Conservation (phyloP, 192 early-diverging fungal genomes). For the Funneliformis mosseae region DNA sequence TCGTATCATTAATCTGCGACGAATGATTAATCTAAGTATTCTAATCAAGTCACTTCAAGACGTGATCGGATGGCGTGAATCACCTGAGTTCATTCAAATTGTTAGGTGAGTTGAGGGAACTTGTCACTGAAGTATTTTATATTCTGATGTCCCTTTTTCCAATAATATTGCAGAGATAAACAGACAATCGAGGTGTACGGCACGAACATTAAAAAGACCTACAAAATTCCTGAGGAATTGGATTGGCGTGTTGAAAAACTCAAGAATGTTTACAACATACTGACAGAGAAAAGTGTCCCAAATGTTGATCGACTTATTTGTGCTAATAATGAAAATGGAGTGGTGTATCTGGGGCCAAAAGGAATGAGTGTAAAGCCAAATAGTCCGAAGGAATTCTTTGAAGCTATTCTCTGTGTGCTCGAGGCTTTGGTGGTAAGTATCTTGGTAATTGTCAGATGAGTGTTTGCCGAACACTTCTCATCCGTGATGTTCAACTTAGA, state of each 20-base stretch:
- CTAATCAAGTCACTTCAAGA: not conserved
- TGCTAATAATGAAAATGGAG: not conserved
- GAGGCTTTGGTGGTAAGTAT: conserved; percentile 15
- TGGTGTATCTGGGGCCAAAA: conserved; percentile 15
- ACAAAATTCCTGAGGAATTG: no score
- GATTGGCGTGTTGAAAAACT: no score
- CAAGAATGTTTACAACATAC: no score
- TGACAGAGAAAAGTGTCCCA: not conserved
- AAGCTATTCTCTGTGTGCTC: conserved; percentile 12
- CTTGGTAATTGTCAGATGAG: not conserved
- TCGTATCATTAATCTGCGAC: conserved; percentile 9
- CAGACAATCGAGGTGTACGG: not conserved
- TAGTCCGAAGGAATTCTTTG: not conserved
- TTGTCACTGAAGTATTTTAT: not conserved
- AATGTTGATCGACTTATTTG: conserved; percentile 10
- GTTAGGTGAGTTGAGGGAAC: not conserved
- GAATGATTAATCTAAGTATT: not conserved
- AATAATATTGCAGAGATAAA: not conserved
- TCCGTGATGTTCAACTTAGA: not conserved
- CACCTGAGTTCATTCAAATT: not conserved
- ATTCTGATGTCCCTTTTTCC: not conserved
- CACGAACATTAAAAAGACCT: not conserved
- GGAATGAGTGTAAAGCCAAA: not conserved
- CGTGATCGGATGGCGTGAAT: not conserved
- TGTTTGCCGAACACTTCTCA: not conserved